These are phyloP conservation scores for Echria macrotheca DNA, from an alignment of 495 filamentous ascomycete species.

Conservation along the genomic window DNA sequence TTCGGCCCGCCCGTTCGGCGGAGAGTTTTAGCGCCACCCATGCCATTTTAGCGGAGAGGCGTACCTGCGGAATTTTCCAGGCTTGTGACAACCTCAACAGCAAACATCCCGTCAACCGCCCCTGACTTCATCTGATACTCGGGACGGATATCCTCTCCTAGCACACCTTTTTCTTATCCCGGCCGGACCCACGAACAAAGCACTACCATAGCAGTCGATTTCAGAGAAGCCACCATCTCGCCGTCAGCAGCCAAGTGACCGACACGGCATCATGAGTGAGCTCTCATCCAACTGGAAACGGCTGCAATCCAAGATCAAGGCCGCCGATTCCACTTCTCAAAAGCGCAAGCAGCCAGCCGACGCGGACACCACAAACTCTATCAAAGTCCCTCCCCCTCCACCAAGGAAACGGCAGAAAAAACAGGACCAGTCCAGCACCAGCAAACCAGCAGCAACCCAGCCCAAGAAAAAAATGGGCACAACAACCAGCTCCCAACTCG, in stretches of 20 bases:
- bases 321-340: constrained; percentile 36
- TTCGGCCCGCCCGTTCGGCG: not conserved
- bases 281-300: constrained; percentile 70
- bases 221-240: not conserved
- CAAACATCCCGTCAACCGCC: too few relatives aligned
- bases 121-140: too few relatives aligned
- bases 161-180: too few relatives aligned
- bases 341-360: constrained; percentile 21
- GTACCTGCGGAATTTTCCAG: too few relatives aligned
- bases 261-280: constrained; percentile 34
- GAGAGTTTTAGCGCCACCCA: constrained; percentile 1
- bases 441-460: not conserved
- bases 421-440: not conserved
- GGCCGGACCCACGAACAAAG: too few relatives aligned
- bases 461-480: constrained; percentile 27
- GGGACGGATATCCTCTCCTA: too few relatives aligned
- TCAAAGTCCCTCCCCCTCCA: too few relatives aligned
- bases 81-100: too few relatives aligned
- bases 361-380: constrained; percentile 27
- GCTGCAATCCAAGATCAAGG: constrained; percentile 59
- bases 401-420: constrained; percentile 2
- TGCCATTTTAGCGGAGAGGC: not conserved
- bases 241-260: too few relatives aligned
- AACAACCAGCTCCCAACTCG: constrained; percentile 25
- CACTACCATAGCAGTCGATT: too few relatives aligned